These are phyloP conservation scores for Helotiales sp. DNA, from an alignment of 2,329 filamentous ascomycete genomes.

Conservation along the genomic window DNA sequence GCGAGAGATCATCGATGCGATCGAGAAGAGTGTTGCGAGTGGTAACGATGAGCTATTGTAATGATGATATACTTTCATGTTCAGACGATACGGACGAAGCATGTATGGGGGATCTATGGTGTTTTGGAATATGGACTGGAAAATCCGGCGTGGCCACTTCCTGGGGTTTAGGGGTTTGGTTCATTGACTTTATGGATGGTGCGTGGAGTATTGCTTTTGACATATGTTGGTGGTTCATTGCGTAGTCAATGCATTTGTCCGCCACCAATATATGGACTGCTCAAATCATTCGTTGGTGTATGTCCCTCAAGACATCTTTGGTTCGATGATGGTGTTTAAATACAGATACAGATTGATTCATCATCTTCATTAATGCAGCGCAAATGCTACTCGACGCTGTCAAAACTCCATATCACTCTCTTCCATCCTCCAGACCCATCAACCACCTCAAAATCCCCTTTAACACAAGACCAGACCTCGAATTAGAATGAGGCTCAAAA, in stretches of 20 bases:
- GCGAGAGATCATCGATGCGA: conserved; percentile 67
- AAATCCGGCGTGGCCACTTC: conserved; percentile 5
- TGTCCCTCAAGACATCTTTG: background rate
- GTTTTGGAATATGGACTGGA: conserved; percentile 8
- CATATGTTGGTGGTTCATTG: background rate
- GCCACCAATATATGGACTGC: background rate
- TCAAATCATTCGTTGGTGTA: background rate
- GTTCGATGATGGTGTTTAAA: background rate
- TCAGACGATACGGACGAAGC: background rate
- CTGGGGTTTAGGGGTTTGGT: conserved; percentile 3
- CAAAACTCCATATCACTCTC: too few species aligned
- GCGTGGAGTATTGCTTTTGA: conserved; percentile 1
- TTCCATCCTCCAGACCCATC: too few species aligned
- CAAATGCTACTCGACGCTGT: too few species aligned
- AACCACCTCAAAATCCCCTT: too few species aligned
- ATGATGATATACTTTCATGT: conserved; percentile 7
- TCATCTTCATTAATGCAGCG: background rate
- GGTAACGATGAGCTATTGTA: conserved; percentile 70
- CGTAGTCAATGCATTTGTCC: background rate
- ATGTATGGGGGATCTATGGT: conserved; percentile 10
- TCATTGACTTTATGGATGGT: background rate
- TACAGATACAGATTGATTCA: background rate
- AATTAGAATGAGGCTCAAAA: background rate
- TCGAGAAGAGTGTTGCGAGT: conserved; percentile 74
- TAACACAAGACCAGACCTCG: too few species aligned